Conservation (phyloP, 495 filamentous ascomycete genomes). For the Pseudevernia furfuracea region DNA sequence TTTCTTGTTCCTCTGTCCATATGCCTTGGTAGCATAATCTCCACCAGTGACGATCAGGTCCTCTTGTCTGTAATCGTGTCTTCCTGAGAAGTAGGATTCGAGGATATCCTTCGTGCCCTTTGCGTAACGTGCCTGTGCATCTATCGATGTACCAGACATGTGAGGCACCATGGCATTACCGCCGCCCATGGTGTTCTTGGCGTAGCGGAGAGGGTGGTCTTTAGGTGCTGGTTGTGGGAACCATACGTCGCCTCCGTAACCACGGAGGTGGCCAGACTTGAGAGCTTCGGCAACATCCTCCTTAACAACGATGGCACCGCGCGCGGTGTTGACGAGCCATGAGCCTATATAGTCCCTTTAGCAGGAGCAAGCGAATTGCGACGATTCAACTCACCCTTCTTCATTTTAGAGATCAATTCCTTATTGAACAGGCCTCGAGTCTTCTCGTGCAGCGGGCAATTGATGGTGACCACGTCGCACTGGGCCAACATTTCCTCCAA, state of each 20-base stretch:
- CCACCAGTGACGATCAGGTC: conserved; percentile 89
- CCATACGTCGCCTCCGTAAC: conserved; percentile 95
- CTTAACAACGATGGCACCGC: conserved; percentile 98
- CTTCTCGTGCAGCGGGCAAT: conserved; percentile 98
- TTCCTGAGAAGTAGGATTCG: conserved; percentile 80
- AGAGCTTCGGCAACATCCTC: conserved; percentile 95
- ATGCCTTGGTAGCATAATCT: conserved; percentile 93
- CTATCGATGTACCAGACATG: conserved; percentile 95
- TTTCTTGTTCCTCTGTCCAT: conserved; percentile 55
- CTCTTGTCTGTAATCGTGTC: conserved; percentile 77
- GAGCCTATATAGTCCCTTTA: conserved; percentile 46
- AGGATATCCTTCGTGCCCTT: conserved; percentile 83
- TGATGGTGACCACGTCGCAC: conserved; percentile 98
- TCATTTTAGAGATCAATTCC: conserved; percentile 99
- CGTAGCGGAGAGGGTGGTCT: conserved; percentile 89
- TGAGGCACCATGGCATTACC: conserved; percentile 98
- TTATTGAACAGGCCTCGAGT: conserved; percentile 96
- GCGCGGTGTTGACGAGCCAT: conserved; percentile 97
- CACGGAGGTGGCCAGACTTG: conserved; percentile 86
- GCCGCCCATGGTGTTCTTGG: conserved; percentile 88
- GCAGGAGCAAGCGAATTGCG: conserved; percentile 13
- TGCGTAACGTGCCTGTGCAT: conserved; percentile 94
- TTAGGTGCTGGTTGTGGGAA: conserved; percentile 89
- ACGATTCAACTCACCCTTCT: conserved; percentile 57
- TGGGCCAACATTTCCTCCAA: conserved; percentile 93